Conservation (phyloP, 148 eudicot genomes). For the Drosera capensis region DNA sequence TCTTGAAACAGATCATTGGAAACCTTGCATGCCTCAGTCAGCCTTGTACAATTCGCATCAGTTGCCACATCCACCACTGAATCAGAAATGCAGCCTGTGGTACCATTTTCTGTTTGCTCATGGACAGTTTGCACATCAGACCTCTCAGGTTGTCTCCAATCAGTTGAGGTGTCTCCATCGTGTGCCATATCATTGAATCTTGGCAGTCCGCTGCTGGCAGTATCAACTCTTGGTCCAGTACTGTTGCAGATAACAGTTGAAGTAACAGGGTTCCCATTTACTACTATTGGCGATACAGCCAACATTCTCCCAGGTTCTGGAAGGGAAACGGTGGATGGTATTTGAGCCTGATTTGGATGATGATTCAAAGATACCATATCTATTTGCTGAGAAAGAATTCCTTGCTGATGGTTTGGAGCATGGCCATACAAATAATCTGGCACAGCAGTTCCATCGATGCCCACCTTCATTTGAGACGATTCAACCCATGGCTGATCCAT, state of each 20-base stretch:
- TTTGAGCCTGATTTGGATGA: slow-evolving; percentile 12
- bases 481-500: slow-evolving; percentile 57
- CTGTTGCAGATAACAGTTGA: slow-evolving; percentile 11
- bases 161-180: slow-evolving; percentile 15
- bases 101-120: slow-evolving; percentile 10
- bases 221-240: slow-evolving; percentile 16
- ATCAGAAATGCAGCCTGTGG: slow-evolving; percentile 9
- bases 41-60: slow-evolving; percentile 9
- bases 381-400: slow-evolving; percentile 19
- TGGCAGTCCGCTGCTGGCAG: slow-evolving; percentile 11
- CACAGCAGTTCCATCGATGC: slow-evolving; percentile 27
- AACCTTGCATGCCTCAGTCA: slow-evolving; percentile 10
- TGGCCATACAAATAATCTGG: slow-evolving; percentile 36
- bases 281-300: slow-evolving; percentile 13
- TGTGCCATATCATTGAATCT: slow-evolving; percentile 19
- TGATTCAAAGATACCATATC: slow-evolving; percentile 24
- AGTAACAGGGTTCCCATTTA: slow-evolving; percentile 16
- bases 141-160: slow-evolving; percentile 12
- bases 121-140: slow-evolving; percentile 8
- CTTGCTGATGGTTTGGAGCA: slow-evolving; percentile 18
- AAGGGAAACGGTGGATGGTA: slow-evolving; percentile 15
- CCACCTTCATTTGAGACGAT: slow-evolving; percentile 33
- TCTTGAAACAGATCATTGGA: slow-evolving; percentile 11
- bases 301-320: slow-evolving; percentile 14
- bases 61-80: slow-evolving; percentile 9